Percentiles rank a stretch among this genome's conserved stretches.
These are phyloP conservation scores for Arthroderma sp. DNA, from an alignment of 2,329 filamentous ascomycete genomes.

Conservation along the genomic window DNA sequence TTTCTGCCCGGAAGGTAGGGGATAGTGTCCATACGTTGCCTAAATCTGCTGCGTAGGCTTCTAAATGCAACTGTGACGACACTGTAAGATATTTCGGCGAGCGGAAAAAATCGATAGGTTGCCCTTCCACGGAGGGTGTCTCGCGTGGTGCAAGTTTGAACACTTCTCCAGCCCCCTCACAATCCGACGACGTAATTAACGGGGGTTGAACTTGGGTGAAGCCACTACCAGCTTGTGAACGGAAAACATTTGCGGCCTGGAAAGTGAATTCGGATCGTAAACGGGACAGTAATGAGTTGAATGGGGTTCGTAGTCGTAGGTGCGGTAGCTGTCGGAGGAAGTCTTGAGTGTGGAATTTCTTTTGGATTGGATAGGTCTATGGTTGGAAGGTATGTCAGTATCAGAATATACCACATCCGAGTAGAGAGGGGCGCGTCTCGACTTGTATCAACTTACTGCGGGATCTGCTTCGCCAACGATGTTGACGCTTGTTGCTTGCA, in stretches of 20 bases:
- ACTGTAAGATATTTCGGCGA: slow-evolving; percentile 89
- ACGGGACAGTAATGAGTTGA: slow-evolving; percentile 67
- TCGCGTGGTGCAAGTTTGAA: slow-evolving; percentile 53
- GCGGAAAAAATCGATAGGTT: slow-evolving; percentile 57
- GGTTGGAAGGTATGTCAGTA: neutral
- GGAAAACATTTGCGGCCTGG: slow-evolving; percentile 63
- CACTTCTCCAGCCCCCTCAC: slow-evolving; percentile 89
- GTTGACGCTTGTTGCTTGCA: slow-evolving; percentile 57
- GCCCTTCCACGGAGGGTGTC: slow-evolving; percentile 18
- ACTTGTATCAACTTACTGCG: slow-evolving; percentile 44
- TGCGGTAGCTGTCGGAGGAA: slow-evolving; percentile 82
- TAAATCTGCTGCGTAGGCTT: slow-evolving; percentile 77
- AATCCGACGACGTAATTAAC: slow-evolving; percentile 91
- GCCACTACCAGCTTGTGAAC: slow-evolving; percentile 44
- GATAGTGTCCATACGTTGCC: slow-evolving; percentile 89
- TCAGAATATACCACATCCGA: neutral
- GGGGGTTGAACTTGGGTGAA: slow-evolving; percentile 67
- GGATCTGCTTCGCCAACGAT: slow-evolving; percentile 67
- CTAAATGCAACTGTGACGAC: slow-evolving; percentile 85
- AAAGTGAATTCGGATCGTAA: slow-evolving; percentile 70
- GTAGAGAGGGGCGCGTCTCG: neutral
- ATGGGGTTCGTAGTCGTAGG: slow-evolving; percentile 65
- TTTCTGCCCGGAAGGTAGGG: slow-evolving; percentile 85
- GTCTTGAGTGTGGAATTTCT: slow-evolving; percentile 85
- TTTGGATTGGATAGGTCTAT: slow-evolving; percentile 84